Base-by-base conservation (phyloP, 768 basidiomycete genomes). In the Phaeotremella skinneri region DNA sequence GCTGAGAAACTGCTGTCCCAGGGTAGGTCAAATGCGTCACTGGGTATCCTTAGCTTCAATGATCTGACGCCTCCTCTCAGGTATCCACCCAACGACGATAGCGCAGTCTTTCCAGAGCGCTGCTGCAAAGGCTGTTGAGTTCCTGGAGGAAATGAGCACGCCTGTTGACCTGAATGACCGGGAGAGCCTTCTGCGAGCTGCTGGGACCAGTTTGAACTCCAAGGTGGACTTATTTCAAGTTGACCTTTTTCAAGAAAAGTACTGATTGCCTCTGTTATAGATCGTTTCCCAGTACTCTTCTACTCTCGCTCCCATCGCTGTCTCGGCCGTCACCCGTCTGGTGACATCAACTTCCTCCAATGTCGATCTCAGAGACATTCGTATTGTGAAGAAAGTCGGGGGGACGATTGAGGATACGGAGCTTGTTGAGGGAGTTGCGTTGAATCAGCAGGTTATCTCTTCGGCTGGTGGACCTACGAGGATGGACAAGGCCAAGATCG, bases 391-490 rank as follows among this genome's bases (percentile, higher is more conserved):
- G 81, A 98, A 97, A 77, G 90, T 98, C 51, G 96, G 96, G 21
- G 96, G 96, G 42, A 98, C 96, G 1, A 99, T 99, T 62, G 96
- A 99, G 77, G 96, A 99, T 77, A 98, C 96, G 2, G 92, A 97
- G 69, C 84, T 99, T 17, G 84, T 96, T 25, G 92, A 98, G 58
- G 96, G 96, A 54, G 88, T 98, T 52, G 92, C 97, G n/a, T 81
- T 99, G 56, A 90, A 96, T 78, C 96, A 99, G 80, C 92, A 89
- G 66, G 92, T 93, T 48, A 85, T 97, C 56, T 83, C 84, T 26
- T 82, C 89, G 37, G 93, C 89, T 41, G 92, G 93, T 61, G 94
- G 96, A 26, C 93, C 92, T 2, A 89, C 89, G 9, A 84, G 94
- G 56, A 85, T 98, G 79, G 94, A 99, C 78, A 98, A 98, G 78